Base-by-base conservation (phyloP, 2,329 filamentous ascomycete species). In the Talaromyces sp. region DNA sequence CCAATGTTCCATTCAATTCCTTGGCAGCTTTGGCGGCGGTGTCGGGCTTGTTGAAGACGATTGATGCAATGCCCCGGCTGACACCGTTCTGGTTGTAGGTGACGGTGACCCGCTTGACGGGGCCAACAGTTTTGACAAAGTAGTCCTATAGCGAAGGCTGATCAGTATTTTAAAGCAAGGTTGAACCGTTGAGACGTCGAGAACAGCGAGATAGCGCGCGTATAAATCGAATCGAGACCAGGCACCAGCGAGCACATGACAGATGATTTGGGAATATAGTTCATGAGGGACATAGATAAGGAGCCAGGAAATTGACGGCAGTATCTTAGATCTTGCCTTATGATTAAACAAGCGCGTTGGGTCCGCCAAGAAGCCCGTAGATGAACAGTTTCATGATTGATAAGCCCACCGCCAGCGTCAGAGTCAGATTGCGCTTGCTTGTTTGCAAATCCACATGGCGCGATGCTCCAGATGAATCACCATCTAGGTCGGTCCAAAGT, bases 31-130 rank as follows among this genome's bases (percentile, higher is more conserved):
- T 92, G 75, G 87, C 87, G 70, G 94, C 95, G 69, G 90, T 91
- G 71, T 92, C 92, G 31, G 89, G 81, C 74, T 92, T 91, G 77
- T 81, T 81, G 83, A 99, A 99, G 69, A 89, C 88, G 72, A 99
- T 90, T 63, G 92, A 95, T 72, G 93, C 93, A 75, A 94, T 92
- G 70, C 95, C 95, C 76, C 93, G 91, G 85, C 93, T 97, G 71
- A 89, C 87, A 69, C 94, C 94, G 76, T 91, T 92, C 69, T 94
- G 92, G 73, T 94, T 95, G 81, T 99, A 99, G 60, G 91, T 92
- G 73, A 99, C 84, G 72, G 95, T 89, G 69, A 96, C 92, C 79
- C 87, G 90, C 86, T 96, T 97, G 81, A 98, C 91, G 69, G 90
- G 87, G 71, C 93, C 94, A 78, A 97, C 88, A 73, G 91, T 90